Conservation (phyloP, 2,329 filamentous ascomycete genomes). For the Scytalidium sp. region DNA sequence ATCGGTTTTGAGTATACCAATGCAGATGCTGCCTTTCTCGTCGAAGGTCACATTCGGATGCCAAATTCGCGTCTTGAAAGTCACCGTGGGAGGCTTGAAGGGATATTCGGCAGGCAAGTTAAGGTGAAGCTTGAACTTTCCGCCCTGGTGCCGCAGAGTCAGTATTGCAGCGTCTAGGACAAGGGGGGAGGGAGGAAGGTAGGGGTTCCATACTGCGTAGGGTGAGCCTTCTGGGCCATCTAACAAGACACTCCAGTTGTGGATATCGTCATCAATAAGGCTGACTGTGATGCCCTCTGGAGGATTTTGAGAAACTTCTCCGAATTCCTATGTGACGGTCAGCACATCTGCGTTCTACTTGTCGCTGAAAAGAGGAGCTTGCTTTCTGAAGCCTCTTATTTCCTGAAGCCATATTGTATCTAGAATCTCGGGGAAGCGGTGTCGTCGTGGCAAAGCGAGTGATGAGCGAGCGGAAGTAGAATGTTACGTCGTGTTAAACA, state of each 20-base stretch:
- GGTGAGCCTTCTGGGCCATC: slow-evolving; percentile 62
- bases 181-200: background rate
- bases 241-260: slow-evolving; percentile 66
- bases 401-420: background rate
- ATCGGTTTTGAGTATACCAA: slow-evolving; percentile 67
- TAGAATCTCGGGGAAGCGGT: background rate
- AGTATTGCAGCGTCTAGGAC: background rate
- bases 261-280: slow-evolving; percentile 62
- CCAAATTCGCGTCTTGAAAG: slow-evolving; percentile 72
- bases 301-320: slow-evolving; percentile 53
- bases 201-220: slow-evolving; percentile 53
- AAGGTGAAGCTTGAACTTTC: slow-evolving; percentile 63
- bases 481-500: background rate
- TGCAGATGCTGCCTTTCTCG: slow-evolving; percentile 71
- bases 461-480: background rate
- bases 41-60: slow-evolving; percentile 75
- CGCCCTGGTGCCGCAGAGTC: slow-evolving; percentile 41
- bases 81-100: slow-evolving; percentile 69
- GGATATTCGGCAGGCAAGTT: slow-evolving; percentile 69
- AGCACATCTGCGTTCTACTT: background rate
- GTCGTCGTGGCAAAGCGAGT: background rate
- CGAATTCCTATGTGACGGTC: slow-evolving; percentile 48
- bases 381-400: background rate
- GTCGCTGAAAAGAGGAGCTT: background rate
- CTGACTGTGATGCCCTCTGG: slow-evolving; percentile 54